A percentile compares a stretch with the other conserved stretches of the same genome.
Evolutionary conservation across 2,329 filamentous ascomycete genomes (phyloP).

Genomic region (Colletotrichum sp.): DNA sequence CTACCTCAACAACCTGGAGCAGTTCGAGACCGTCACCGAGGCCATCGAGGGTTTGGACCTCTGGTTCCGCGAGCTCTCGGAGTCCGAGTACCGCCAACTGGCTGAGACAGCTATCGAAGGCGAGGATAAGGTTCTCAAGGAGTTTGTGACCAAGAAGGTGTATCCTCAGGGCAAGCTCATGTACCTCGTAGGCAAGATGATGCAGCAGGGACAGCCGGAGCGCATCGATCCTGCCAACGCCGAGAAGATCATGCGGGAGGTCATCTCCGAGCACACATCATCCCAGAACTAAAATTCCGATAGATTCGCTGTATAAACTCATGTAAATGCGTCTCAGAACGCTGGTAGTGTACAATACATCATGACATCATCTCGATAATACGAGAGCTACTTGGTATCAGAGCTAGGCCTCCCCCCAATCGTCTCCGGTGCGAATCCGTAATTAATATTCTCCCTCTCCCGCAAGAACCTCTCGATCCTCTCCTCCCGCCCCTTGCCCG

Average conservation of each 20-base stretch:
- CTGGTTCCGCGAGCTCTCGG: slow-evolving; percentile 60
- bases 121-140: slow-evolving; percentile 51
- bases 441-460: slow-evolving; percentile 63
- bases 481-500: slow-evolving; percentile 62
- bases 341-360: slow-evolving; percentile 10
- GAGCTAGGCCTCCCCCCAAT: not conserved
- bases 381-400: not conserved
- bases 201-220: slow-evolving; percentile 57
- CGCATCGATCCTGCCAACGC: slow-evolving; percentile 59
- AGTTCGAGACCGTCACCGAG: slow-evolving; percentile 40
- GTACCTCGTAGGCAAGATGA: slow-evolving; percentile 66
- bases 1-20: slow-evolving; percentile 51
- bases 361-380: slow-evolving; percentile 8
- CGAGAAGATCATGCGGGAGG: slow-evolving; percentile 47
- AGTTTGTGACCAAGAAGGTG: slow-evolving; percentile 47
- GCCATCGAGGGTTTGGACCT: slow-evolving; percentile 52
- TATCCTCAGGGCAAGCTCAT: slow-evolving; percentile 65
- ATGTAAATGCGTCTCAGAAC: not conserved
- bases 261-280: slow-evolving; percentile 27
- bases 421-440: slow-evolving; percentile 32
- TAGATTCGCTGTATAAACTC: not conserved
- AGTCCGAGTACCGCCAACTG: slow-evolving; percentile 52
- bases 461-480: slow-evolving; percentile 80
- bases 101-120: slow-evolving; percentile 48
- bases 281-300: not conserved